These are phyloP conservation scores for Meyerozyma sp. DNA, from an alignment of 1,139 yeast species.

Conservation along the genomic window DNA sequence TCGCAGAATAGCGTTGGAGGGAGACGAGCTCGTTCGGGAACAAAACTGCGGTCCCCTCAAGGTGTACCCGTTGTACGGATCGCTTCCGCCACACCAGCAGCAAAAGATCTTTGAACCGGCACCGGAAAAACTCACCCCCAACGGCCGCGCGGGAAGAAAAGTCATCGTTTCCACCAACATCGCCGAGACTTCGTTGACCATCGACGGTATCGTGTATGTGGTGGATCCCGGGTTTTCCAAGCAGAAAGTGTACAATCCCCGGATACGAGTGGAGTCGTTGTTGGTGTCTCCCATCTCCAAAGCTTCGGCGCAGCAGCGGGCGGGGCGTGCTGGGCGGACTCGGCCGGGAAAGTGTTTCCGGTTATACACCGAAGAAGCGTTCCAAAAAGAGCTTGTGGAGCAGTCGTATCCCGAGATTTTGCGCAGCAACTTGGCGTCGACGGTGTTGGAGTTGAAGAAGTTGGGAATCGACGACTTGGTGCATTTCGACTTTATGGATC, in stretches of 20 bases:
- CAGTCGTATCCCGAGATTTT: constrained; percentile 95
- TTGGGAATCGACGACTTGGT: constrained; percentile 94
- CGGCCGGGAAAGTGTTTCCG: constrained; percentile 98
- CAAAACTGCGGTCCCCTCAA: constrained; percentile 83
- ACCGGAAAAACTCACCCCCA: constrained; percentile 54
- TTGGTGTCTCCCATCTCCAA: constrained; percentile 94
- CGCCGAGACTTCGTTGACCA: constrained; percentile 96
- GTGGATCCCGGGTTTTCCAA: constrained; percentile 97
- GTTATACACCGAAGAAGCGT: constrained; percentile 94
- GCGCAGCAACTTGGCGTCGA: constrained; percentile 83
- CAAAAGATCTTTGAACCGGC: constrained; percentile 92
- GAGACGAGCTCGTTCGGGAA: constrained; percentile 82
- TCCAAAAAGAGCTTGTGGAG: constrained; percentile 86
- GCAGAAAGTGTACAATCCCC: constrained; percentile 94
- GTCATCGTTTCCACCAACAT: constrained; percentile 92
- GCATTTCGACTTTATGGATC: constrained; percentile 98
- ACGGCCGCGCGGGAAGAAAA: constrained; percentile 88
- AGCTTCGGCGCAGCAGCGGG: constrained; percentile 97
- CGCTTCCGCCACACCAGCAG: constrained; percentile 93
- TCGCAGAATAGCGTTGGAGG: constrained; percentile 79
- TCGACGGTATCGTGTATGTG: constrained; percentile 95
- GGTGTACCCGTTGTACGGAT: constrained; percentile 92
- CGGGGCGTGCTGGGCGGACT: constrained; percentile 99
- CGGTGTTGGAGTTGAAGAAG: constrained; percentile 88
- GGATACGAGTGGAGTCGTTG: constrained; percentile 91